phyloP scores from a whole-genome alignment of 441 rosid species.

The Eutrema salsugineum region DNA sequence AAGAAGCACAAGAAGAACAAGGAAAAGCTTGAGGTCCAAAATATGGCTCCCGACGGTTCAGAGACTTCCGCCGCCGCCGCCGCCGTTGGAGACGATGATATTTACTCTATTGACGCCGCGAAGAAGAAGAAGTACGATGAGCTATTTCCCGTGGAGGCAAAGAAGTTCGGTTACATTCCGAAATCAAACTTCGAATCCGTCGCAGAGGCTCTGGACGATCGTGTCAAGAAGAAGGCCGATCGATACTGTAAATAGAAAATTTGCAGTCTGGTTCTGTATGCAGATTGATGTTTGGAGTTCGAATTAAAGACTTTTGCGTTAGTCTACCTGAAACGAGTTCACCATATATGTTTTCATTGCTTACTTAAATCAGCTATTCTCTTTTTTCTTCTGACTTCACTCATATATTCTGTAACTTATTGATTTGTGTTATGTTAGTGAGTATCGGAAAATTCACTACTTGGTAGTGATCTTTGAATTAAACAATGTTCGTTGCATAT shows the following conservation, averaged over 20 bases:
- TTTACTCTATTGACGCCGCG: constrained; percentile 83
- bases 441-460: not conserved
- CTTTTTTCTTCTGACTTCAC: not conserved
- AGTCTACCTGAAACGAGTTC: not conserved
- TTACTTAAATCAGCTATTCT: not conserved
- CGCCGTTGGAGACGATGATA: constrained; percentile 34
- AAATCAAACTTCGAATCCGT: constrained; percentile 45
- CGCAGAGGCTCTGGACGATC: constrained; percentile 83
- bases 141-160: constrained; percentile 81
- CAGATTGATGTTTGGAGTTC: not conserved
- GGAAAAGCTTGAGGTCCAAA: constrained; percentile 19
- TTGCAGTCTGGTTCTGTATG: not conserved
- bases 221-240: constrained; percentile 93
- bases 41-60: constrained; percentile 9
- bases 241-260: constrained; percentile 70
- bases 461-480: not conserved
- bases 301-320: not conserved
- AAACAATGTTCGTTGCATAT: not conserved
- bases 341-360: not conserved
- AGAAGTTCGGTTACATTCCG: constrained; percentile 68
- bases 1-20: constrained; percentile 48
- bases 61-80: constrained; percentile 11
- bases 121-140: constrained; percentile 72
- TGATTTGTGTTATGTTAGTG: not conserved
- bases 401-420: not conserved